Percentiles rank a stretch among this genome's conserved stretches.
Conservation (phyloP, 305 asterid species). For the Solanum chacoense region DNA sequence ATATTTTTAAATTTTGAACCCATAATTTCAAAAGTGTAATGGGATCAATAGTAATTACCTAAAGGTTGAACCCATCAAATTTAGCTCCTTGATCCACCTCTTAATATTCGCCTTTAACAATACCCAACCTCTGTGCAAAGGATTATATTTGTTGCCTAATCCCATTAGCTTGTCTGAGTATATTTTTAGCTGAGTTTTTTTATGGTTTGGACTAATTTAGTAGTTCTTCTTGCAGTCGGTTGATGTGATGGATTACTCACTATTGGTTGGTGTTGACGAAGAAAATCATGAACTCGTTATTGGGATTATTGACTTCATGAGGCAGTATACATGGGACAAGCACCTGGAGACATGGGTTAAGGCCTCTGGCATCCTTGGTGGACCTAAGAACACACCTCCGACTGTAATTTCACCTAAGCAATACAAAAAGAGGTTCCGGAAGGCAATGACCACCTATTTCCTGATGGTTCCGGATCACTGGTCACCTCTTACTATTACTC, state of each 20-base stretch:
- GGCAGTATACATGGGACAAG: conserved; percentile 80
- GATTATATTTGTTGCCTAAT: not conserved
- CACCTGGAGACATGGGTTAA: conserved; percentile 80
- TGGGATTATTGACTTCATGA: conserved; percentile 74
- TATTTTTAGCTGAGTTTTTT: not conserved
- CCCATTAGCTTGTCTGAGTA: not conserved
- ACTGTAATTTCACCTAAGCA: conserved; percentile 64
- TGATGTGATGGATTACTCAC: conserved; percentile 76
- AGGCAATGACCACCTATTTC: conserved; percentile 68
- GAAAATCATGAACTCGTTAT: conserved; percentile 69
- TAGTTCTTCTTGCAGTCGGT: conserved; percentile 32
- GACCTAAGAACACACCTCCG: conserved; percentile 52
- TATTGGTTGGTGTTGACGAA: conserved; percentile 64
- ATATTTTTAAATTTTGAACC: not conserved
- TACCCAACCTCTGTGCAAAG: not conserved
- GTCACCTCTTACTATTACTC: conserved; percentile 47
- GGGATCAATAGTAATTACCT: not conserved
- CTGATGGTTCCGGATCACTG: conserved; percentile 70
- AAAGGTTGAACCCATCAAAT: not conserved
- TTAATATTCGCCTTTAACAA: not conserved
- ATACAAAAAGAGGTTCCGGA: conserved; percentile 68
- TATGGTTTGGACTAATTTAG: not conserved
- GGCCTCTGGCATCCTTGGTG: conserved; percentile 69
- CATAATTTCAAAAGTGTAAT: not conserved
- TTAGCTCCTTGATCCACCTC: not conserved